Base-by-base conservation (phyloP, 2,329 filamentous ascomycete genomes). In the Verticillium isaacii region DNA sequence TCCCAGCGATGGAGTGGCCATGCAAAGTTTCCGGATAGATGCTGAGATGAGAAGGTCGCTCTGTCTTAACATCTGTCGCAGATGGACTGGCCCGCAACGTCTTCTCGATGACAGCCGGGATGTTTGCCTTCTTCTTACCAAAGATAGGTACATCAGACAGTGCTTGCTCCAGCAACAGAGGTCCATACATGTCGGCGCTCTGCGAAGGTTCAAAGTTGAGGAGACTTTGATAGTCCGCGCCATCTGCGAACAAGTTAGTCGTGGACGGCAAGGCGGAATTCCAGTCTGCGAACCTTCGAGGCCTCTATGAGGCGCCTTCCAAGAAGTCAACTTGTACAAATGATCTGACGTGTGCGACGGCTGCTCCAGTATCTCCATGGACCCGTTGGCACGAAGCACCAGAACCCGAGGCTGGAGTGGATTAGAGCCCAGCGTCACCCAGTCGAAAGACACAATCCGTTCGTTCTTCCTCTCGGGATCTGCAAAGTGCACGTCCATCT, bases 361-460 rank as follows among this genome's bases (percentile, higher is more conserved):
- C 68, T 85, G 84, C 65, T 88, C 83, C 32, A 89, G 70, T 19
- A 89, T 85, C 34, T 87, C 85, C 68, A 88, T 86, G 15, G 76
- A 77, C 19, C 86, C 85, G 64, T 83, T 88, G 37, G 84, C 84
- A 32, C 86, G 80, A 32, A 89, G 71, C 1, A 85, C 85, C 29
- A 89, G 71, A 45, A 86, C 74, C n/a, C 86, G 80, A 34, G 85
- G 85, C 29, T 81, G 81, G 57, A 87, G 69, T 15, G 80, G 79
- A 3, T 84, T 77, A 3, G 83, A 85, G 12, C 81, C 78, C 56
- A 88, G 75, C 3, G 84, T 88, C 11, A 89, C 76, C 86, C 87
- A 89, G 69, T 89, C 87, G 70, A 89, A 89, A 0, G 86, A 89
- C 8, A 89, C 85, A 36, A 89, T 87, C 23, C 84, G 81, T 61